Conservation (phyloP, 73 alveolate genomes). For the Paramecium bursaria region DNA sequence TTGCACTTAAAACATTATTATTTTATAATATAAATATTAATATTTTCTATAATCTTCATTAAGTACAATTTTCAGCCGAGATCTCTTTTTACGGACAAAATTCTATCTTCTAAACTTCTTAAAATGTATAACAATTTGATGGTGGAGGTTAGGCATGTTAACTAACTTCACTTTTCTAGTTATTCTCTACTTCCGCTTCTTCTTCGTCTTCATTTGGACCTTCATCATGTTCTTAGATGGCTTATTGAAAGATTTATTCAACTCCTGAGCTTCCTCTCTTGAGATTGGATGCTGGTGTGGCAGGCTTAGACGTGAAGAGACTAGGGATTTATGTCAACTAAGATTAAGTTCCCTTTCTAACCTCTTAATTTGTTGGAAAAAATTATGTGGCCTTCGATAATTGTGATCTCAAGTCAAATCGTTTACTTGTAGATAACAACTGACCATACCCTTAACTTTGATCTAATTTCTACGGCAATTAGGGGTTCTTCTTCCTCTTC, state of each 20-base stretch:
- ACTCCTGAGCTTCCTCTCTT: background rate
- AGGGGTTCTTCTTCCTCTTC: conserved; percentile 4
- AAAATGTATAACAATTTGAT: conserved; percentile 33
- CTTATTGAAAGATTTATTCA: background rate
- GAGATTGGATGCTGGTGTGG: background rate
- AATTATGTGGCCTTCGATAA: conserved; percentile 18
- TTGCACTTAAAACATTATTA: too few species aligned
- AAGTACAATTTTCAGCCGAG: conserved; percentile 43
- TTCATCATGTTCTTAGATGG: conserved; percentile 5
- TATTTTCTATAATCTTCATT: conserved; percentile 42
- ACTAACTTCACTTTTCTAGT: background rate
- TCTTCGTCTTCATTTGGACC: conserved; percentile 26
- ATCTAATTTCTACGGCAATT: background rate
- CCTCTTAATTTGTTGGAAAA: background rate
- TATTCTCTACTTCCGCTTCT: background rate
- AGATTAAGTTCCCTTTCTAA: background rate
- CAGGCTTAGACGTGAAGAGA: conserved; percentile 23
- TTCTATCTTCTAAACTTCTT: background rate
- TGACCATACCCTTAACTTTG: conserved; percentile 37
- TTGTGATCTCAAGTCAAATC: conserved; percentile 34
- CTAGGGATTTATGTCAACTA: conserved; percentile 35
- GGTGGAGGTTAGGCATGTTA: conserved; percentile 48
- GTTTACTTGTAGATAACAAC: conserved; percentile 37
- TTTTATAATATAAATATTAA: too few species aligned
- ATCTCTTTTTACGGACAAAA: background rate